Conservation (phyloP, 139 green algal genomes). For the Picochlorum sp. region DNA sequence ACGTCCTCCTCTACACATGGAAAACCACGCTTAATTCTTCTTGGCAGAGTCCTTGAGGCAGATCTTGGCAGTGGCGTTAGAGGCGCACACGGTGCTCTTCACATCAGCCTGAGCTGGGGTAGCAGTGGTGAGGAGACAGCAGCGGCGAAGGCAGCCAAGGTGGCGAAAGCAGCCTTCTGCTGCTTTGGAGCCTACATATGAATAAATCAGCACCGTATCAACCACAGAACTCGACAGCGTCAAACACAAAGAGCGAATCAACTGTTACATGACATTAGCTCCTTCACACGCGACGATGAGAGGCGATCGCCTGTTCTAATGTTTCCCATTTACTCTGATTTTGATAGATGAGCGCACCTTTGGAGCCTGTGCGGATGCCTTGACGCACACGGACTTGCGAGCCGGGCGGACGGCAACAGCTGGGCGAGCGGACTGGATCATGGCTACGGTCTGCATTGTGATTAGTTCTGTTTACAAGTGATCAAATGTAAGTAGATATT, state of each 20-base stretch:
- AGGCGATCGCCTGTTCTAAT: background rate
- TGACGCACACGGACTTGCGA: slow-evolving; percentile 3
- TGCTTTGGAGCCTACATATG: slow-evolving; percentile 3
- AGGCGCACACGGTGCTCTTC: slow-evolving; percentile 30
- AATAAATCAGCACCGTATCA: background rate
- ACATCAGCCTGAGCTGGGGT: slow-evolving; percentile 12
- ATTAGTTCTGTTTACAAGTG: slow-evolving; percentile 2
- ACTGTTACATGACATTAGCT: background rate
- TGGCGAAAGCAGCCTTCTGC: slow-evolving; percentile 12
- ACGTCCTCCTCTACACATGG: no score
- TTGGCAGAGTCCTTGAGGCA: slow-evolving; percentile 14
- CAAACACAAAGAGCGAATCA: background rate
- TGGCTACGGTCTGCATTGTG: slow-evolving; percentile 7
- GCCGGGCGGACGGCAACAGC: slow-evolving; percentile 9
- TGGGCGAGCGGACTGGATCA: background rate
- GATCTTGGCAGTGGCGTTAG: slow-evolving; percentile 36
- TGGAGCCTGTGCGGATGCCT: background rate
- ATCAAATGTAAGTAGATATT: background rate
- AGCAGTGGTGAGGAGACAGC: slow-evolving; percentile 3
- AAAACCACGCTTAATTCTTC: slow-evolving; percentile 4
- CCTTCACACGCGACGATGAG: no score
- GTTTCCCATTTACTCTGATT: background rate
- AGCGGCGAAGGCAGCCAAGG: slow-evolving; percentile 14
- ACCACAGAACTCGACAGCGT: background rate
- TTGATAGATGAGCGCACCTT: background rate